Conservation (phyloP, 305 asterid genomes). For the Rubia balearica region DNA sequence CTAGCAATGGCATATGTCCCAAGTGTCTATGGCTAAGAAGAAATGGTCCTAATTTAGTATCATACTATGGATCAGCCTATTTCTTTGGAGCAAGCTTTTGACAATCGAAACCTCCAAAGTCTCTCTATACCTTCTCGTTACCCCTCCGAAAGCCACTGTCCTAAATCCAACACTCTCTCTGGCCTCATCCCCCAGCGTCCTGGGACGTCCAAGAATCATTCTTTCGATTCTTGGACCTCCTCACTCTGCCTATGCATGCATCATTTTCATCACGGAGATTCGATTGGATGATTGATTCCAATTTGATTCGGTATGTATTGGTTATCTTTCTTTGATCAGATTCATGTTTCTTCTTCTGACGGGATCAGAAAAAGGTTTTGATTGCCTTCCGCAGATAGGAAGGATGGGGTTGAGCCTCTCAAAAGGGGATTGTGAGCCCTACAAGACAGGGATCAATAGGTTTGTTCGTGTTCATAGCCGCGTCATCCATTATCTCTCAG, state of each 20-base stretch:
- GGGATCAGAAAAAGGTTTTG: background rate
- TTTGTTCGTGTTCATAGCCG: constrained; percentile 23
- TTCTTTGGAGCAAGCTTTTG: constrained; percentile 22
- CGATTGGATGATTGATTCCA: constrained; percentile 1
- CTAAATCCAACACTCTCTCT: background rate
- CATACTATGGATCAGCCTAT: constrained; percentile 7
- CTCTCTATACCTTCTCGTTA: constrained; percentile 7
- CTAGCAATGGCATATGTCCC: background rate
- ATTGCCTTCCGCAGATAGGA: constrained; percentile 17
- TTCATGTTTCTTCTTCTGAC: background rate
- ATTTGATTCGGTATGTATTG: background rate
- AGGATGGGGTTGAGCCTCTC: constrained; percentile 61
- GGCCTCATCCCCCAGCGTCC: constrained; percentile 8
- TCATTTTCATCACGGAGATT: background rate
- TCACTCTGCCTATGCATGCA: constrained; percentile 19
- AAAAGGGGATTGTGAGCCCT: constrained; percentile 27
- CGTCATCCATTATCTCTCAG: constrained; percentile 36
- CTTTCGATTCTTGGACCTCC: constrained; percentile 57
- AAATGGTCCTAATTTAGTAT: background rate
- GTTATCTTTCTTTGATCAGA: background rate
- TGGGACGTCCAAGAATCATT: constrained; percentile 32
- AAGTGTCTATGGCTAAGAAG: constrained; percentile 17
- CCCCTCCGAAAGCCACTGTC: background rate
- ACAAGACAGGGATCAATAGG: constrained; percentile 16
- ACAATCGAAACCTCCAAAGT: constrained; percentile 17